phyloP scores from a whole-genome alignment of 208 protist species.

The Crithidia brevicula region DNA sequence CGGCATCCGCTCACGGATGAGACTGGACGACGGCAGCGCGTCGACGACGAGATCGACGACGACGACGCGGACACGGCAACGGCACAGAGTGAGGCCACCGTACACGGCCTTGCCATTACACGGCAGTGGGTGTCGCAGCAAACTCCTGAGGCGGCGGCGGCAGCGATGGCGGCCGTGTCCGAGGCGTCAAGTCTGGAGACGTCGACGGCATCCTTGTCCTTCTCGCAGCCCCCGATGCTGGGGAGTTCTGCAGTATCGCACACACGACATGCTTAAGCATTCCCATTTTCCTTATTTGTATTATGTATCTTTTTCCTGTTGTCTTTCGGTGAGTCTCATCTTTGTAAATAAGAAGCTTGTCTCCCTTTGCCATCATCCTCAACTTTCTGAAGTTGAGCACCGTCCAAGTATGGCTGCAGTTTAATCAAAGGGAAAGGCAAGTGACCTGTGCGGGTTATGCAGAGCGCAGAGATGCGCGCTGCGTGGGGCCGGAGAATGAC shows the following conservation, averaged over 20 bases:
- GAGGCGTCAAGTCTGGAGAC: not conserved
- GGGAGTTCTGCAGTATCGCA: no score
- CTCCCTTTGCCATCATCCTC: no score
- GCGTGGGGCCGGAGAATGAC: no score
- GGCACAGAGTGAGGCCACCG: constrained; percentile 7
- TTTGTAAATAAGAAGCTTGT: no score
- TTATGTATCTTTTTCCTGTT: not conserved
- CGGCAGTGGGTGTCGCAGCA: constrained; percentile 13
- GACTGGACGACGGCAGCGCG: not conserved
- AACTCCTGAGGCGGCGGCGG: not conserved
- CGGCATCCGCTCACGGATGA: not conserved
- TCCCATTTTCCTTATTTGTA: not conserved
- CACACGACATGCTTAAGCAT: no score
- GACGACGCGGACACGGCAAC: constrained; percentile 10
- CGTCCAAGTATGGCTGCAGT: no score
- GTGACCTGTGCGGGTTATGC: no score
- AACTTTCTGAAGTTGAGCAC: no score
- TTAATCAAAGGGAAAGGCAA: no score
- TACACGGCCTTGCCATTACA: constrained; percentile 5
- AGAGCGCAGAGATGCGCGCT: no score
- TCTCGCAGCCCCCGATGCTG: not conserved
- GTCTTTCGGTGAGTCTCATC: no score
- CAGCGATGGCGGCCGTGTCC: not conserved
- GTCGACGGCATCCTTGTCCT: not conserved
- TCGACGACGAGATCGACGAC: not conserved